Base-by-base conservation (phyloP, 176 grass and related monocot genomes). In the Cenchrus fungigraminus region DNA sequence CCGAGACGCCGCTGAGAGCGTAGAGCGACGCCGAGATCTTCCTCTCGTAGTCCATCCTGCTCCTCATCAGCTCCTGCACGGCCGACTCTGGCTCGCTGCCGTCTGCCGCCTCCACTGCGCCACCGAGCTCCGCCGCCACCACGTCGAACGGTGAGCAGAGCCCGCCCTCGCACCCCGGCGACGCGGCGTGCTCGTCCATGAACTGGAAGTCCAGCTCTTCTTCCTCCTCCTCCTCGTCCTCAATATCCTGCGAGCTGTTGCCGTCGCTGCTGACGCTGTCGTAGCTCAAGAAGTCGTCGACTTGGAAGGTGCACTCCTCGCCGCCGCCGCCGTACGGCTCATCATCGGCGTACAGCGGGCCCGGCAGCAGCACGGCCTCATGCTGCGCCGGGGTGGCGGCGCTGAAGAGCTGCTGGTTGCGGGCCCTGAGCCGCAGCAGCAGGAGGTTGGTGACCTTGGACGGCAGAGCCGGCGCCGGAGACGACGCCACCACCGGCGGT, bases 1-100 rank as follows among this genome's bases (percentile, higher is more conserved):
- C 90, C 3, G 91, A 91, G 31, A 99, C 80, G 64, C 90, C 88
- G 70, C 61, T 88, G 37, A 92, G 86, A 28, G 86, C 83, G 86
- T 92, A 92, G 59, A 95, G 83, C 46, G 88, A 95, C 20, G 90
- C 93, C 25, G 93, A 95, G 46, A 92, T 52, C 65, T 95, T 89
- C 83, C 90, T 87, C 90, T 95, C 90, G 87, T 92, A 89, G 52
- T 94, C 89, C 90, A 94, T 92, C 87, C 83, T 88, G 54, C 91
- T 92, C 51, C 86, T 86, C 34, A 90, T 77, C 69, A 87, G 83
- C n/a, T 89, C 89, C 44, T 94, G 82, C 54, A 92, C 80, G 12
- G 63, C 77, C 54, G 79, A 40, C 0, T 42, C 61, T 32, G 81
- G 65, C 53, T 69, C 79, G 49, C 62, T 82, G 51, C 40, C 77